phyloP scores from a whole-genome alignment of 306 rosid genomes.

The Mimosa pudica region DNA sequence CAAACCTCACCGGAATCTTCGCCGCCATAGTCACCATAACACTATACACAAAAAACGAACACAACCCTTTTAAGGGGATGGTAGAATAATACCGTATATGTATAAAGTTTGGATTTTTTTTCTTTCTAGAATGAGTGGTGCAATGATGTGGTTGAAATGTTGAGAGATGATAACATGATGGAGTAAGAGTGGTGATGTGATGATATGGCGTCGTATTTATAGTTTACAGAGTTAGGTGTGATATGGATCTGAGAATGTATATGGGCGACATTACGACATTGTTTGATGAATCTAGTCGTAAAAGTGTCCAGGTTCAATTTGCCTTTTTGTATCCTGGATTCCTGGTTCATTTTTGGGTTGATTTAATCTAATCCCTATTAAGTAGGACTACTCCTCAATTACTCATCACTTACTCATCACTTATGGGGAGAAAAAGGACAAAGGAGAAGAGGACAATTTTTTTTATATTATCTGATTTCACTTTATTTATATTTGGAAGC shows the following conservation, averaged over 20 bases:
- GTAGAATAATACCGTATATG: no score
- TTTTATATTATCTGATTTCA: no score
- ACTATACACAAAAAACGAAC: background rate
- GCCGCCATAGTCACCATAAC: background rate
- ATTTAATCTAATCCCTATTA: no score
- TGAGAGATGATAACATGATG: conserved; percentile 51
- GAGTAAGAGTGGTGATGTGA: conserved; percentile 4
- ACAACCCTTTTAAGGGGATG: background rate
- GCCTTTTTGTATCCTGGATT: background rate
- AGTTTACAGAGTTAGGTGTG: background rate
- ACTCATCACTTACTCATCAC: no score
- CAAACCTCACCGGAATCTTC: conserved; percentile 56
- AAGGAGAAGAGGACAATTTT: no score
- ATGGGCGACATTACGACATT: conserved; percentile 31
- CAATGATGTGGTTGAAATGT: conserved; percentile 36
- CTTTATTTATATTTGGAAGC: no score
- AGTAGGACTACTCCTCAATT: no score
- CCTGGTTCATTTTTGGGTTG: no score
- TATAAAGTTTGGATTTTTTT: background rate
- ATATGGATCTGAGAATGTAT: conserved; percentile 30
- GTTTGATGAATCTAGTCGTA: conserved; percentile 28
- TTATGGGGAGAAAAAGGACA: no score
- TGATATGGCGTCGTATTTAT: conserved; percentile 46
- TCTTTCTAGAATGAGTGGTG: background rate
- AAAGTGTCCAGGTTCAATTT: conserved; percentile 33